Evolutionary conservation across 495 filamentous ascomycete genomes (phyloP), one percentile per base, ranked within the genome.

Genomic region (Aspergillus funiculosus): DNA sequence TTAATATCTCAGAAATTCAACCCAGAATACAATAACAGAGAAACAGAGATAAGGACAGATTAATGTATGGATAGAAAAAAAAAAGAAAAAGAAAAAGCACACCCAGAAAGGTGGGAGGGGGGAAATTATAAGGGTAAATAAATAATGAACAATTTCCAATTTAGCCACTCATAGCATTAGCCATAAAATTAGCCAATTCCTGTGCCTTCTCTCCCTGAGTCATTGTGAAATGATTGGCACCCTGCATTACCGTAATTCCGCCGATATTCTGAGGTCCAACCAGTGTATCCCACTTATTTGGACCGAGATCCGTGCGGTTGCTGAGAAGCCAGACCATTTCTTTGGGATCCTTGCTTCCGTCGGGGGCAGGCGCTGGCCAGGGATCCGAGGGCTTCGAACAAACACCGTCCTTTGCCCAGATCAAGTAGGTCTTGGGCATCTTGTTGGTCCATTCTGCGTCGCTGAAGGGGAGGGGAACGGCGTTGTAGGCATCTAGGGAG

Each of bases 401-500:
- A 1, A 92, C 83, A 40, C 87, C 87, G 39, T 91, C 85, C 58
- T 81, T 79, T 51, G 82, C 85, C 86, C 86, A 94, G 53, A 91
- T 82, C 32, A 80, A 62, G 58, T 74, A 80, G 8, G 83, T 82
- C 41, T 80, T 79, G 5, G 85, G 81, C 4, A 65, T 52, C 24
- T 64, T 66, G 2, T 59, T 57, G 2, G 56, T 54, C 43, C 74
- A 77, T 27, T 78, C 68, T 0, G 44, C 56, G 11, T 69, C 62
- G 11, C 56, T 27, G 50, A 61, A 64, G 1, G 66, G 64, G 54
- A 73, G 62, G 0, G 64, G 58, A 4, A 62, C 44, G 9, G 76
- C 72, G 20, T 79, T 82, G 66, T 92, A 94, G 31, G 79, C 82
- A 48, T 81, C 81, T 19, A 92, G 68, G 1, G 83, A 82, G 32